A percentile compares a stretch with the other conserved stretches of the same genome.
Evolutionary conservation across 23 red algal species (phyloP).

Genomic region (Gracilariopsis chorda): DNA sequence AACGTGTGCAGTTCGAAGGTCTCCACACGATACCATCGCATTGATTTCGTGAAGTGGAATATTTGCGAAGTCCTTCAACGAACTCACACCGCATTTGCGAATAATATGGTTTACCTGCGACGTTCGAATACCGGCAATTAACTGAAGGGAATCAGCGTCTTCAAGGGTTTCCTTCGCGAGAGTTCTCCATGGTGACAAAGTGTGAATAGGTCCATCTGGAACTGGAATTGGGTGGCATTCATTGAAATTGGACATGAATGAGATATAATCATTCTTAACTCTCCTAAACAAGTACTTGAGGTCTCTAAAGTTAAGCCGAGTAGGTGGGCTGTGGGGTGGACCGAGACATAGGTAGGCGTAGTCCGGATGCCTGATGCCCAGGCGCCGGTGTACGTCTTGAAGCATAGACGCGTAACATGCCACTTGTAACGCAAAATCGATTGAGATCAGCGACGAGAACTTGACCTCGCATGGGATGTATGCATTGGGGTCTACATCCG

Average conservation of each 20-base stretch:
- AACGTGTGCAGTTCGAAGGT: not conserved
- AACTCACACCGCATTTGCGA: not conserved
- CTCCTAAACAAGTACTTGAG: not conserved
- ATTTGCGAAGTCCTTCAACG: slow-evolving; percentile 16
- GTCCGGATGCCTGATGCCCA: not conserved
- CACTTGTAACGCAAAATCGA: slow-evolving; percentile 62
- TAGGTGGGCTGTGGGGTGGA: not conserved
- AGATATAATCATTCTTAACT: slow-evolving; percentile 8
- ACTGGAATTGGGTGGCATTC: not conserved
- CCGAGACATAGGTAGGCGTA: slow-evolving; percentile 47
- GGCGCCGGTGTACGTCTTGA: not conserved
- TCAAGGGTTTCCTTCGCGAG: slow-evolving; percentile 20
- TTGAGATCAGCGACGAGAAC: slow-evolving; percentile 24
- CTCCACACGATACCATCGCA: not conserved
- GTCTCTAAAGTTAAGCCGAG: not conserved
- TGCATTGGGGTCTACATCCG: not conserved
- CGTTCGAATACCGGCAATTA: slow-evolving; percentile 63
- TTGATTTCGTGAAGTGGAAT: not conserved
- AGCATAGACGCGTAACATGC: slow-evolving; percentile 64
- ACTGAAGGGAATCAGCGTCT: slow-evolving; percentile 21
- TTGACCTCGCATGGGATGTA: slow-evolving; percentile 75
- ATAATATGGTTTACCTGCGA: slow-evolving; percentile 30
- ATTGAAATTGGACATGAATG: slow-evolving; percentile 22
- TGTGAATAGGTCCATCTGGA: slow-evolving; percentile 1
- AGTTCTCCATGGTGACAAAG: slow-evolving; percentile 42